A percentile compares a stretch with the other conserved stretches of the same genome.
These are phyloP conservation scores for Colletotrichum eremochloae DNA, from an alignment of 2,329 filamentous ascomycete genomes.

Conservation along the genomic window DNA sequence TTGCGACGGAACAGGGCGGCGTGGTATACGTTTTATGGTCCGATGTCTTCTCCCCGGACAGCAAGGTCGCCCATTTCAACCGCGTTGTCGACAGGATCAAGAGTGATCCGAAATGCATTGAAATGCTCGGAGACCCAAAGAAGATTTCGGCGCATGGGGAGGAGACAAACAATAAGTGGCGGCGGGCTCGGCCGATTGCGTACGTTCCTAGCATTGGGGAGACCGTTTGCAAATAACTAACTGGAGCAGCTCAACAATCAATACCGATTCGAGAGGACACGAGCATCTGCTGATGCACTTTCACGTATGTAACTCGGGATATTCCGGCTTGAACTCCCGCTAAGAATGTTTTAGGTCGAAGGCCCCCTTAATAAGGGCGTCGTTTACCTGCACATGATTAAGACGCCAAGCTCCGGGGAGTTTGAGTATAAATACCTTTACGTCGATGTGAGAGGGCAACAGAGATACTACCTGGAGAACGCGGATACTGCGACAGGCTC, in stretches of 20 bases:
- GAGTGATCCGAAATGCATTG: conserved; percentile 76
- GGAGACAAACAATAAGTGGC: conserved; percentile 85
- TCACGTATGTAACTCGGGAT: conserved; percentile 66
- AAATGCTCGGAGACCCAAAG: conserved; percentile 79
- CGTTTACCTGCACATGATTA: conserved; percentile 84
- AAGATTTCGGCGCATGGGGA: conserved; percentile 88
- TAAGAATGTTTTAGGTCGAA: conserved; percentile 69
- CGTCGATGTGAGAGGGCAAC: conserved; percentile 81
- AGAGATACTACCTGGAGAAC: conserved; percentile 75
- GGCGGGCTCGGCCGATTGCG: conserved; percentile 73
- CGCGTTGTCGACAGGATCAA: conserved; percentile 85
- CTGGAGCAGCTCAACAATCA: conserved; percentile 69
- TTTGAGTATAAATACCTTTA: conserved; percentile 86
- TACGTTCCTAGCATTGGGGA: conserved; percentile 50
- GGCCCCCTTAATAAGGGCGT: conserved; percentile 81
- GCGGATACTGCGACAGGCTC: conserved; percentile 58
- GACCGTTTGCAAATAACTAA: conserved; percentile 45
- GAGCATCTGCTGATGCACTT: conserved; percentile 90
- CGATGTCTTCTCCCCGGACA: conserved; percentile 87
- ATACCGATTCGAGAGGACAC: conserved; percentile 79
- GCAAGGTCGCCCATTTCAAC: conserved; percentile 90
- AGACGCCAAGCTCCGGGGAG: conserved; percentile 71
- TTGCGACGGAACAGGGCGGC: conserved; percentile 67
- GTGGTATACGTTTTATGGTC: conserved; percentile 83
- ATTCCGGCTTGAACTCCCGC: not conserved